Evolutionary conservation across 2,329 filamentous ascomycete species (phyloP).

Genomic region (Zymoseptoria passerinii): DNA sequence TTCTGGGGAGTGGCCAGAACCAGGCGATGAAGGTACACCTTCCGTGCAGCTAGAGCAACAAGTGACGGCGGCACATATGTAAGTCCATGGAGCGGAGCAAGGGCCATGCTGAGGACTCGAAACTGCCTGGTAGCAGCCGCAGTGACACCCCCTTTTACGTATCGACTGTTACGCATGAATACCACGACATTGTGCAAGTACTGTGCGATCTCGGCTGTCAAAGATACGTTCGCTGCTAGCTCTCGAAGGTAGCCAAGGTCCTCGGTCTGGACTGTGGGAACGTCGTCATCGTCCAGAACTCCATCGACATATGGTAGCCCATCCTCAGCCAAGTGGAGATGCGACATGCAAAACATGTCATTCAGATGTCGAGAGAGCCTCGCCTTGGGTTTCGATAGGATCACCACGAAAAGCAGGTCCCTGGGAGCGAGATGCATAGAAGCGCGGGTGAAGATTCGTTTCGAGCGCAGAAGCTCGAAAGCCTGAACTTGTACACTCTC

Average conservation of each 20-base stretch:
- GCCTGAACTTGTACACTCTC: constrained; percentile 74
- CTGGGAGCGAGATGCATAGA: constrained; percentile 66
- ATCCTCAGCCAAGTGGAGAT: constrained; percentile 66
- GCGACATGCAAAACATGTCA: constrained; percentile 80
- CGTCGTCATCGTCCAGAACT: constrained; percentile 30
- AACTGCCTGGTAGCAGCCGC: constrained; percentile 74
- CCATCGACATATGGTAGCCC: constrained; percentile 68
- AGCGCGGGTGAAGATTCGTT: constrained; percentile 67
- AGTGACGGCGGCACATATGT: constrained; percentile 78
- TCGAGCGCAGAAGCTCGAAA: constrained; percentile 67
- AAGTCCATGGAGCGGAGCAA: constrained; percentile 74
- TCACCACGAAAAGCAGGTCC: constrained; percentile 69
- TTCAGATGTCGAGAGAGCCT: constrained; percentile 47
- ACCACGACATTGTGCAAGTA: constrained; percentile 84
- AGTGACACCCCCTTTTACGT: constrained; percentile 69
- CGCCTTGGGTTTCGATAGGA: constrained; percentile 38
- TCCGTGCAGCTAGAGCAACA: constrained; percentile 70
- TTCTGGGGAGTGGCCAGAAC: constrained; percentile 57
- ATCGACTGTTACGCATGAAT: constrained; percentile 81
- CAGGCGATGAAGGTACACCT: constrained; percentile 82
- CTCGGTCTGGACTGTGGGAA: constrained; percentile 16
- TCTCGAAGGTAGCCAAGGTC: constrained; percentile 52
- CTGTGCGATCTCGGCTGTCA: constrained; percentile 68
- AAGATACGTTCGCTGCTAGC: constrained; percentile 50
- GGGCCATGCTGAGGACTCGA: constrained; percentile 43